Conservation (phyloP, 371 early-diverging fungal genomes). For the Mucor mucedo region DNA sequence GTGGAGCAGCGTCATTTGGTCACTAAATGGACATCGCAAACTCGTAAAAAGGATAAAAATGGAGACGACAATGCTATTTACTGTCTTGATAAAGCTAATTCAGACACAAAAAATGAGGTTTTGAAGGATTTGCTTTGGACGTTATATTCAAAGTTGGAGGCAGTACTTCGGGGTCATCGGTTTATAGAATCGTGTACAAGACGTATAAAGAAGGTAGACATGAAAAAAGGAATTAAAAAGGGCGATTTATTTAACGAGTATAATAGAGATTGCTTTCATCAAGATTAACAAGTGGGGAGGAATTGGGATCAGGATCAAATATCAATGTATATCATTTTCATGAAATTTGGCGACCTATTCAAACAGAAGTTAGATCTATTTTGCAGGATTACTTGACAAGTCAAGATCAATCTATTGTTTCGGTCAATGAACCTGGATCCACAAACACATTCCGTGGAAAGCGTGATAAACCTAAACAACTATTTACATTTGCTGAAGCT, state of each 20-base stretch:
- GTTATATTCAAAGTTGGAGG: conserved; percentile 82
- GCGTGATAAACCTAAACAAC: conserved; percentile 39
- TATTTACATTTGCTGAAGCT: conserved; percentile 54
- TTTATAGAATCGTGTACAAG: conserved; percentile 64
- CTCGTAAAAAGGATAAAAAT: conserved; percentile 24
- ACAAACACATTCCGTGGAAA: conserved; percentile 27
- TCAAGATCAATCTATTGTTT: conserved; percentile 50
- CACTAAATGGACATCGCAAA: background rate
- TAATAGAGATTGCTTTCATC: conserved; percentile 29
- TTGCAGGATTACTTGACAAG: conserved; percentile 76
- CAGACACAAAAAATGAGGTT: conserved; percentile 68
- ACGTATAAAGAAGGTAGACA: conserved; percentile 49
- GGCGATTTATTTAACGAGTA: background rate
- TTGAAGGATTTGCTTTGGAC: conserved; percentile 81
- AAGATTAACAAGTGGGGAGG: conserved; percentile 16
- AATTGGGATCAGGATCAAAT: conserved; percentile 20
- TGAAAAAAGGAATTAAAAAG: background rate
- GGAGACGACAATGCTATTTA: conserved; percentile 46
- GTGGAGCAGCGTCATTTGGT: conserved; percentile 69
- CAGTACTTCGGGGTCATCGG: conserved; percentile 82
- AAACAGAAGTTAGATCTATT: conserved; percentile 73
- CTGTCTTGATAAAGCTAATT: conserved; percentile 55
- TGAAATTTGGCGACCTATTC: conserved; percentile 73
- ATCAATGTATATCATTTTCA: conserved; percentile 55
- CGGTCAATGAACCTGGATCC: conserved; percentile 23